A percentile compares a stretch with the other conserved stretches of the same genome.
These are phyloP conservation scores for Cladochytrium tenue DNA, from an alignment of 371 early-diverging fungal genomes.

Conservation along the genomic window DNA sequence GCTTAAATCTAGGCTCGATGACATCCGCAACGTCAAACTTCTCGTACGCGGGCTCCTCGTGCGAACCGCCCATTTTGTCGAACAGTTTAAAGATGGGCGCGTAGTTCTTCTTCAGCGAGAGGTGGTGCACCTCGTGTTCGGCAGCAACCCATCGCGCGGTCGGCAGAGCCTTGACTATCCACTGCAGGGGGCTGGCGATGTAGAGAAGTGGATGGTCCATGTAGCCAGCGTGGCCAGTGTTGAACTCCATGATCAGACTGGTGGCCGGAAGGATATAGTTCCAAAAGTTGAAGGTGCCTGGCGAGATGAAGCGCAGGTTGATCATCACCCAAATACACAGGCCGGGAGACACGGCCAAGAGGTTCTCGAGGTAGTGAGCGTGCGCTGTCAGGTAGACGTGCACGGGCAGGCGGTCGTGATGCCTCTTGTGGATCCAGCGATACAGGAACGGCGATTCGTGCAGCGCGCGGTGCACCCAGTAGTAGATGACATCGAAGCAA, in stretches of 20 bases:
- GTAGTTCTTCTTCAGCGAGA: slow-evolving; percentile 13
- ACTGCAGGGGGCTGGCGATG: slow-evolving; percentile 11
- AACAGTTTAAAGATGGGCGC: slow-evolving; percentile 9
- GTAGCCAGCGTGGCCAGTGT: slow-evolving; percentile 19
- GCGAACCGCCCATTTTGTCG: slow-evolving; percentile 8
- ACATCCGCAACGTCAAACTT: background rate
- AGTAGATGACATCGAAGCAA: slow-evolving; percentile 19
- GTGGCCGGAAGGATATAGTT: slow-evolving; percentile 11
- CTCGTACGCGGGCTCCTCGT: background rate
- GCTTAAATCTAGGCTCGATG: background rate
- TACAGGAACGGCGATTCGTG: slow-evolving; percentile 22
- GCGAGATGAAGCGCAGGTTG: background rate
- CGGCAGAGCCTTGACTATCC: slow-evolving; percentile 8
- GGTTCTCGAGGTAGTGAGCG: slow-evolving; percentile 14
- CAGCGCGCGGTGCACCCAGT: slow-evolving; percentile 11
- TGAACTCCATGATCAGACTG: slow-evolving; percentile 20
- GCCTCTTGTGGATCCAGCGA: slow-evolving; percentile 16
- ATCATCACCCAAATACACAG: slow-evolving; percentile 8
- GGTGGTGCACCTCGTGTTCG: slow-evolving; percentile 14
- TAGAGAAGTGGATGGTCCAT: slow-evolving; percentile 17
- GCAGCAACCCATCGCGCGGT: background rate
- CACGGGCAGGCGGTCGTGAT: slow-evolving; percentile 18
- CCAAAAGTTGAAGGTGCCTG: slow-evolving; percentile 13
- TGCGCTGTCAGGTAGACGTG: slow-evolving; percentile 18
- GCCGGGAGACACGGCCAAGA: slow-evolving; percentile 15